Conservation (phyloP, 2,329 filamentous ascomycete genomes). For the Hirsutella thompsonii region DNA sequence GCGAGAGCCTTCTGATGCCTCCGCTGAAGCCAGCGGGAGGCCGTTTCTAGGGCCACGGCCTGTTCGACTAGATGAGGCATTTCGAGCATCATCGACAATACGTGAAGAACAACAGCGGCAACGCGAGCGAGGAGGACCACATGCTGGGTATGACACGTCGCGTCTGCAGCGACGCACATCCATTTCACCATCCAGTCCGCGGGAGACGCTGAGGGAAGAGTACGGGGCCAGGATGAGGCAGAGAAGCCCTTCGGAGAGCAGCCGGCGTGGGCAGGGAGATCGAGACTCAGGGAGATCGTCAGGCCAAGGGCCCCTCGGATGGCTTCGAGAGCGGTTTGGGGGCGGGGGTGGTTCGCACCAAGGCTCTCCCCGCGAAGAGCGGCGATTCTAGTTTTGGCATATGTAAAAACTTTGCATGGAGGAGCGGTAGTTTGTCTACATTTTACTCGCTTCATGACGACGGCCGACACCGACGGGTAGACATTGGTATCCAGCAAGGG, state of each 20-base stretch:
- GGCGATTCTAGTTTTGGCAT: slow-evolving; percentile 11
- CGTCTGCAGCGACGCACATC: slow-evolving; percentile 23
- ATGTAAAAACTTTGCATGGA: too few relatives aligned
- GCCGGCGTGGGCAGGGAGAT: slow-evolving; percentile 14
- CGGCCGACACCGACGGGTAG: too few relatives aligned
- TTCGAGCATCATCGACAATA: slow-evolving; percentile 15
- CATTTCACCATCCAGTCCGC: slow-evolving; percentile 23
- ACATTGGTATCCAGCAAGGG: too few relatives aligned
- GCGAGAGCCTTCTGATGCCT: not conserved
- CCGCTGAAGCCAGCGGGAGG: not conserved
- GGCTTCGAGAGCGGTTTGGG: slow-evolving; percentile 29
- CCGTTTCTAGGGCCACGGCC: not conserved
- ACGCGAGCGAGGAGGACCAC: slow-evolving; percentile 13
- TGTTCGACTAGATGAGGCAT: slow-evolving; percentile 13
- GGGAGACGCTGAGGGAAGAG: slow-evolving; percentile 14
- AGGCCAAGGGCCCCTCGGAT: slow-evolving; percentile 25
- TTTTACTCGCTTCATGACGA: too few relatives aligned
- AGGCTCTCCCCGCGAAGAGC: slow-evolving; percentile 15
- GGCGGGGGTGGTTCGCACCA: slow-evolving; percentile 13
- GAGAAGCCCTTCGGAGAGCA: slow-evolving; percentile 24
- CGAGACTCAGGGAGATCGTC: slow-evolving; percentile 18
- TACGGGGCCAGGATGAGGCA: slow-evolving; percentile 21
- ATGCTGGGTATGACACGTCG: slow-evolving; percentile 19
- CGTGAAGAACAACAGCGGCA: slow-evolving; percentile 13
- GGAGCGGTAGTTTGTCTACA: too few relatives aligned